Evolutionary conservation across 1,139 yeast genomes (phyloP).

Genomic region (Hansenula lynferdii): DNA sequence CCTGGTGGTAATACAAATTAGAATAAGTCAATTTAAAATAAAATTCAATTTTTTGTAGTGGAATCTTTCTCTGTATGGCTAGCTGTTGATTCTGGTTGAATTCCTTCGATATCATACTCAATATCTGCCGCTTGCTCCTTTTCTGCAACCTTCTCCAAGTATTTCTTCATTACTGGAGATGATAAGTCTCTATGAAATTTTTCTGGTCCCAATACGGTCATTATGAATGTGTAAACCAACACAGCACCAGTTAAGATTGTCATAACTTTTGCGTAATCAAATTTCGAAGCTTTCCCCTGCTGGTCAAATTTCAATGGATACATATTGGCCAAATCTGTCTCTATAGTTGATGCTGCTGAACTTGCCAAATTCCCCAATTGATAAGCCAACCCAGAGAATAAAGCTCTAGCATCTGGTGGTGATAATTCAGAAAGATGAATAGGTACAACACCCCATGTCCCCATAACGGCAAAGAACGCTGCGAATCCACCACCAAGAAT

Average conservation of each 20-base stretch:
- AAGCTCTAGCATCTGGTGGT: slow-evolving; percentile 49
- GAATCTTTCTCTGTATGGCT: too few relatives aligned
- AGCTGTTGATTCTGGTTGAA: too few relatives aligned
- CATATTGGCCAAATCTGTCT: slow-evolving; percentile 44
- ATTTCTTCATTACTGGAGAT: slow-evolving; percentile 24
- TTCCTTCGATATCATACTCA: neutral
- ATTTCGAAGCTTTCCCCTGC: slow-evolving; percentile 20
- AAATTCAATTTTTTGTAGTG: too few relatives aligned
- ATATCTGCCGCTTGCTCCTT: slow-evolving; percentile 9
- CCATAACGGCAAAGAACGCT: slow-evolving; percentile 50
- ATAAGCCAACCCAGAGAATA: slow-evolving; percentile 49
- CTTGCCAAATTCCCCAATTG: slow-evolving; percentile 58
- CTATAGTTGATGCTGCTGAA: slow-evolving; percentile 60
- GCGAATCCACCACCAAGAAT: slow-evolving; percentile 46
- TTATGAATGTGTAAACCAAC: slow-evolving; percentile 39
- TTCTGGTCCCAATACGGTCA: slow-evolving; percentile 50
- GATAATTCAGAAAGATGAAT: slow-evolving; percentile 52
- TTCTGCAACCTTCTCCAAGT: slow-evolving; percentile 19
- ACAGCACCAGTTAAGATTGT: slow-evolving; percentile 57
- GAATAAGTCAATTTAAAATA: too few relatives aligned
- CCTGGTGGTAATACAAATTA: slow-evolving; percentile 34
- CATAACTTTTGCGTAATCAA: slow-evolving; percentile 46
- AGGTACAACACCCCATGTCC: slow-evolving; percentile 55
- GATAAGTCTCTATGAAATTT: slow-evolving; percentile 30
- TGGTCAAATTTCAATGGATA: slow-evolving; percentile 34